Conservation (phyloP, 2,329 filamentous ascomycete genomes). For the Aureobasidium pullulans region DNA sequence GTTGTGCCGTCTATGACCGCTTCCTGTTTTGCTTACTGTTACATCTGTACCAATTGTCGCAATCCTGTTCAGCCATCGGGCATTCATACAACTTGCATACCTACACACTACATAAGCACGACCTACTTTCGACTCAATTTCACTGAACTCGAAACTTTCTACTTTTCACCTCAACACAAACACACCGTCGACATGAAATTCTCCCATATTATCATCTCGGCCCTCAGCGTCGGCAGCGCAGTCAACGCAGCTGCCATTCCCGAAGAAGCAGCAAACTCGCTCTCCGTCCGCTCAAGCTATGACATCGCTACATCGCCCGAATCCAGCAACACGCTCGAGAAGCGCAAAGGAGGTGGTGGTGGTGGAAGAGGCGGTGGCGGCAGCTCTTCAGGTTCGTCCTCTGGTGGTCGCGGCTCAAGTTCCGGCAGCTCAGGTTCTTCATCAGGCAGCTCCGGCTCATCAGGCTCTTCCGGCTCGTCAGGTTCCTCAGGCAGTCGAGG, state of each 20-base stretch:
- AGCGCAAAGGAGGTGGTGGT: conserved; percentile 41
- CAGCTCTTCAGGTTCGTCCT: neutral
- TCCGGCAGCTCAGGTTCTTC: neutral
- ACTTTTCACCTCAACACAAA: neutral
- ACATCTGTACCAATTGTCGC: neutral
- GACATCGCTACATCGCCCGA: conserved; percentile 17
- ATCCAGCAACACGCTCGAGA: conserved; percentile 31
- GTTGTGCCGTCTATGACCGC: neutral
- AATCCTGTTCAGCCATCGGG: neutral
- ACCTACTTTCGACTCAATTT: neutral
- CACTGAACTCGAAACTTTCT: neutral
- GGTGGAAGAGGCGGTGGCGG: conserved; percentile 36
- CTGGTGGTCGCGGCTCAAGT: conserved; percentile 11
- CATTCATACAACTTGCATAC: neutral
- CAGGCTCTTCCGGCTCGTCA: conserved; percentile 14
- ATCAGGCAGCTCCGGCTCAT: conserved; percentile 11
- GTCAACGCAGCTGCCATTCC: conserved; percentile 11
- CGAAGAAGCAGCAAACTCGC: conserved; percentile 4
- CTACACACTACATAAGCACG: neutral
- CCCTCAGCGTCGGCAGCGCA: conserved; percentile 1
- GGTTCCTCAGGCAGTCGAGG: neutral
- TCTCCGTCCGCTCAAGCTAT: neutral
- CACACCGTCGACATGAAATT: neutral
- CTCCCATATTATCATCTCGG: neutral
- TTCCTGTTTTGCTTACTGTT: neutral